A percentile compares a stretch with the other conserved stretches of the same genome.
Evolutionary conservation across 192 early-diverging fungal species (phyloP).

Genomic region (Thoreauomyces humboldtii): DNA sequence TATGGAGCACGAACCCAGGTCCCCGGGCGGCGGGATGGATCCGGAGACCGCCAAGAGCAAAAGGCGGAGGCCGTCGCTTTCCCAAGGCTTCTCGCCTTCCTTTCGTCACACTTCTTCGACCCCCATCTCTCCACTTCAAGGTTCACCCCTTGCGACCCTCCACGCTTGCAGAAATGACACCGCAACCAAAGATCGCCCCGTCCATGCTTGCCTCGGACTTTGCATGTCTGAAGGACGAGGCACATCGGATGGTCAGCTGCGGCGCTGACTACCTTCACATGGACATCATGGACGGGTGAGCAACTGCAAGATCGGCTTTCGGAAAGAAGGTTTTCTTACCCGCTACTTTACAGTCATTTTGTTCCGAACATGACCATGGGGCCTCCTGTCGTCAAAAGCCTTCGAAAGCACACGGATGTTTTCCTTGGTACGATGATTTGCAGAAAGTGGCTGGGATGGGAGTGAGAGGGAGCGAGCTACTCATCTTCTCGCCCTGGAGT

Average conservation of each 20-base stretch:
- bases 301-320: too few species aligned
- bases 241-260: conserved; percentile 79
- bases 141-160: background rate
- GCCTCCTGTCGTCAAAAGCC: conserved; percentile 83
- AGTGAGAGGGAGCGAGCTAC: background rate
- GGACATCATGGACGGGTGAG: conserved; percentile 93
- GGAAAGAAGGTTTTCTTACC: too few species aligned
- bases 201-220: conserved; percentile 92
- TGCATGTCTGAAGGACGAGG: conserved; percentile 78
- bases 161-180: conserved; percentile 17
- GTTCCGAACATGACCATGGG: conserved; percentile 96
- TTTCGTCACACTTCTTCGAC: background rate
- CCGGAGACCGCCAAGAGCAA: too few species aligned
- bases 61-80: too few species aligned
- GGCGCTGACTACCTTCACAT: conserved; percentile 79
- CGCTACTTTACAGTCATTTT: conserved; percentile 93
- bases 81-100: too few species aligned
- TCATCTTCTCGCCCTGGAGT: too few species aligned
- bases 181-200: conserved; percentile 74
- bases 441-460: background rate
- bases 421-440: conserved; percentile 67
- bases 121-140: background rate
- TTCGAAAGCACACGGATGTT: conserved; percentile 84
- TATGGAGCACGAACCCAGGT: too few species aligned
- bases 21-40: too few species aligned